These are phyloP conservation scores for Penicillium sp. DNA, from an alignment of 2,329 filamentous ascomycete genomes.

Conservation along the genomic window DNA sequence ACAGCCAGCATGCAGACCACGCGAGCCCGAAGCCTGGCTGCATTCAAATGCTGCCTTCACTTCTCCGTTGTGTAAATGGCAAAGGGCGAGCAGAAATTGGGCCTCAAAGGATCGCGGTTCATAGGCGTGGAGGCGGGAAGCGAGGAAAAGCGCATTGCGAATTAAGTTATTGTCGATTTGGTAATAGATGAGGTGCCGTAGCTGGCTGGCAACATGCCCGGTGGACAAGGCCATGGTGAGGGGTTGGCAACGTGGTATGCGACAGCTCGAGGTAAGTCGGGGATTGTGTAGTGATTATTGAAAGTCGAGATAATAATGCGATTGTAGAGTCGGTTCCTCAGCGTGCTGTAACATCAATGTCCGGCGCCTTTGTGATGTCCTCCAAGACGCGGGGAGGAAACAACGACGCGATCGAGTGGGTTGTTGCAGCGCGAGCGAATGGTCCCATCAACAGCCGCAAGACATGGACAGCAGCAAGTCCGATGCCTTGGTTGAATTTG, in stretches of 20 bases:
- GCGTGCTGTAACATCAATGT: conserved; percentile 15
- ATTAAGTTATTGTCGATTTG: conserved; percentile 85
- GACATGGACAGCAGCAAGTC: conserved; percentile 8
- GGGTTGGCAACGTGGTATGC: conserved; percentile 6
- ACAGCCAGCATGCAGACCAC: conserved; percentile 77
- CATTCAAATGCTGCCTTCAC: conserved; percentile 82
- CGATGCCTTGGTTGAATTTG: neutral
- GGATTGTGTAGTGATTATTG: neutral
- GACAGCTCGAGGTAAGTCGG: neutral
- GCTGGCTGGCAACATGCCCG: conserved; percentile 56
- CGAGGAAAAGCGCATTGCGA: conserved; percentile 90
- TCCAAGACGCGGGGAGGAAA: conserved; percentile 21
- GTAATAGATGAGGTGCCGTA: conserved; percentile 66
- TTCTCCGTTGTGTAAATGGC: conserved; percentile 78
- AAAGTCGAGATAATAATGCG: conserved; percentile 2
- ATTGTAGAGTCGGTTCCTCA: conserved; percentile 5
- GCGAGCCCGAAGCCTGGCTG: conserved; percentile 67
- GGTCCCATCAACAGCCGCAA: conserved; percentile 13
- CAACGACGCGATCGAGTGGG: conserved; percentile 15
- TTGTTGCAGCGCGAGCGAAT: conserved; percentile 11
- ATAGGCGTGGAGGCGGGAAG: conserved; percentile 79
- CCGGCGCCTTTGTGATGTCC: conserved; percentile 2
- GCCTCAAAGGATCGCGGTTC: conserved; percentile 79
- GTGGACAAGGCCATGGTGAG: conserved; percentile 55
- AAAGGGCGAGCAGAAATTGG: conserved; percentile 77